phyloP scores from a whole-genome alignment of 129 eudicot genomes.

The Helianthus tuberosus region DNA sequence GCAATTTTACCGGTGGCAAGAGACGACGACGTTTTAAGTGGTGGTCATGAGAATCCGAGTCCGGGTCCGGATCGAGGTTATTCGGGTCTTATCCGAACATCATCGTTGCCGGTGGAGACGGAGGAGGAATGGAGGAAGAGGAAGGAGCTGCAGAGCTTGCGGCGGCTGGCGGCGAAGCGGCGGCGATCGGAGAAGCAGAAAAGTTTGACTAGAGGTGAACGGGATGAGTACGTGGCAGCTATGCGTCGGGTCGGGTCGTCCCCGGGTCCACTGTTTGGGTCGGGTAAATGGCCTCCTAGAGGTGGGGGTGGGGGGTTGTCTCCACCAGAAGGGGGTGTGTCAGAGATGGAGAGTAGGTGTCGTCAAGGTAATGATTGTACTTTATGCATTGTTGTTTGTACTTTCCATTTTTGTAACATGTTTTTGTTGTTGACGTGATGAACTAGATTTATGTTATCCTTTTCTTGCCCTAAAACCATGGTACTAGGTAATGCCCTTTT shows the following conservation, averaged over 20 bases:
- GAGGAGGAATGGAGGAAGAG: constrained; percentile 87
- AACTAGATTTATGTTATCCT: not conserved
- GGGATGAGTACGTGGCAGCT: constrained; percentile 47
- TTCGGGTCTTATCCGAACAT: constrained; percentile 47
- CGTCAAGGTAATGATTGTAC: constrained; percentile 53
- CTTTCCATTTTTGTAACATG: constrained; percentile 19
- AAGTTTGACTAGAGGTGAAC: constrained; percentile 42
- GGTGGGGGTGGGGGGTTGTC: constrained; percentile 1
- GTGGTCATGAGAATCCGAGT: not conserved
- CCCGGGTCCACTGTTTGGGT: constrained; percentile 30
- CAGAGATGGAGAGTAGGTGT: constrained; percentile 42
- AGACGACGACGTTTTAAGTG: constrained; percentile 46
- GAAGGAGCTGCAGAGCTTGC: constrained; percentile 77
- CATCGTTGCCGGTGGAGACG: constrained; percentile 84
- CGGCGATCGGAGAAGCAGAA: constrained; percentile 73
- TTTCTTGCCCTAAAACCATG: constrained; percentile 8
- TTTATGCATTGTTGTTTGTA: constrained; percentile 19
- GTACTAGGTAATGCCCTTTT: constrained; percentile 15
- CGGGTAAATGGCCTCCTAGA: constrained; percentile 29
- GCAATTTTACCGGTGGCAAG: constrained; percentile 52
- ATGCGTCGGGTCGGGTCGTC: constrained; percentile 43
- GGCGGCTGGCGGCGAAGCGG: constrained; percentile 80
- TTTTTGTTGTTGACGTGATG: constrained; percentile 10
- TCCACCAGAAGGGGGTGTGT: not conserved
- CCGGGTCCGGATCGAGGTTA: constrained; percentile 12